A percentile compares a stretch with the other conserved stretches of the same genome.
These are phyloP conservation scores for Phylloboletellus chloephorus DNA, from an alignment of 1,284 basidiomycete species.

Conservation along the genomic window DNA sequence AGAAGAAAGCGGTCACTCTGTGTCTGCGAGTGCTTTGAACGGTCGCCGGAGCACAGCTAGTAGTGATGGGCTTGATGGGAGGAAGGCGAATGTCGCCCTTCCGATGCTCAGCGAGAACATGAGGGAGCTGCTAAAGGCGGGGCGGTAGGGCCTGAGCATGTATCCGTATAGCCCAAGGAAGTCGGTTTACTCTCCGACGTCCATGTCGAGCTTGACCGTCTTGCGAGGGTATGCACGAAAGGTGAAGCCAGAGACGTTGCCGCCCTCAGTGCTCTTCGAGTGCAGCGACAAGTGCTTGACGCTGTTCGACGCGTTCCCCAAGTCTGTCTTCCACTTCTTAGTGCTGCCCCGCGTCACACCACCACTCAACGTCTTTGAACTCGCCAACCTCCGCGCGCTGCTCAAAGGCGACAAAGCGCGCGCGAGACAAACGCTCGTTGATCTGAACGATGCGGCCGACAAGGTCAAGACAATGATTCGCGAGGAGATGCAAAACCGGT, in stretches of 20 bases:
- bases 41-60: constrained; percentile 21
- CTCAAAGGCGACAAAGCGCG: constrained; percentile 48
- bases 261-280: constrained; percentile 58
- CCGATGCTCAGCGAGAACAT: constrained; percentile 52
- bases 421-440: constrained; percentile 52
- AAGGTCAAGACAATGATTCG: constrained; percentile 57
- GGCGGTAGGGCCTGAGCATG: constrained; percentile 27
- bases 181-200: too few relatives aligned
- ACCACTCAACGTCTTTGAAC: constrained; percentile 35
- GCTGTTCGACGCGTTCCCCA: constrained; percentile 83
- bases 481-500: constrained; percentile 75
- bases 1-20: constrained; percentile 36
- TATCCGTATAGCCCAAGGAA: too few relatives aligned
- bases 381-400: constrained; percentile 59
- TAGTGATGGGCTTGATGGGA: constrained; percentile 8
- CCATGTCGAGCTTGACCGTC: constrained; percentile 46
- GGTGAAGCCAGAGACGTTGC: constrained; percentile 46
- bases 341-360: constrained; percentile 58
- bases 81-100: constrained; percentile 31
- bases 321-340: constrained; percentile 81
- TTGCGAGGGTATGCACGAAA: constrained; percentile 60
- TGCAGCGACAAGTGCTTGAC: constrained; percentile 59
- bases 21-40: constrained; percentile 25
- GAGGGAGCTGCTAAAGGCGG: constrained; percentile 45
- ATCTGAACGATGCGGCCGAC: constrained; percentile 53